phyloP scores from a whole-genome alignment of 257 asterid species.

The Solanum chaucha region DNA sequence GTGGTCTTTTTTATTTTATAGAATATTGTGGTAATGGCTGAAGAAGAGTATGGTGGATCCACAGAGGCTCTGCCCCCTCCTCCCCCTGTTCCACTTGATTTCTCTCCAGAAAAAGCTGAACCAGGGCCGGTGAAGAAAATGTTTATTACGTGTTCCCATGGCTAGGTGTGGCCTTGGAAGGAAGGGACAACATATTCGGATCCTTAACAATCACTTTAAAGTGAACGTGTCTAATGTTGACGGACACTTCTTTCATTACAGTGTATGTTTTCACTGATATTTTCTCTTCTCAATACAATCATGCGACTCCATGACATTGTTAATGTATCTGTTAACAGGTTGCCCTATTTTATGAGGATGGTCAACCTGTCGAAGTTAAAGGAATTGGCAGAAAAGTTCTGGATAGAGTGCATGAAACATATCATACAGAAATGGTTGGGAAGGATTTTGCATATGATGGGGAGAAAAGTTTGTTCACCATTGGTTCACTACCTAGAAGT shows the following conservation, averaged over 20 bases:
- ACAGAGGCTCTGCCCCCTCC: constrained; percentile 65
- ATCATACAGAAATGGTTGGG: constrained; percentile 38
- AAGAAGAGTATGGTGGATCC: constrained; percentile 30
- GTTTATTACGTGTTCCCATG: constrained; percentile 49
- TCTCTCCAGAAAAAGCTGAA: constrained; percentile 41
- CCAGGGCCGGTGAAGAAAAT: constrained; percentile 37
- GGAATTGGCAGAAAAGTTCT: constrained; percentile 15
- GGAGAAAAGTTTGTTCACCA: too few species aligned
- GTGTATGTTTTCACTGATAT: constrained; percentile 33
- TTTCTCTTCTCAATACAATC: neutral
- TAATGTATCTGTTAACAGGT: constrained; percentile 30
- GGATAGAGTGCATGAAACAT: too few species aligned
- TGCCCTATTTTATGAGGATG: constrained; percentile 86
- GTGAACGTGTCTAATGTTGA: constrained; percentile 54
- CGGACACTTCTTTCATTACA: constrained; percentile 77
- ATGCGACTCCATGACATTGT: neutral
- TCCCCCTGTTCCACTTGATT: constrained; percentile 60
- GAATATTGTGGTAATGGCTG: constrained; percentile 3
- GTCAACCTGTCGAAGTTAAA: constrained; percentile 83
- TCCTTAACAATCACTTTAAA: constrained; percentile 77
- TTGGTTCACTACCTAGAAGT: too few species aligned
- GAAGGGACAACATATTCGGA: constrained; percentile 57
- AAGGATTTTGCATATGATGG: constrained; percentile 46
- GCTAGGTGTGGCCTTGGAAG: constrained; percentile 80
- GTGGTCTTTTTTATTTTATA: neutral